Percentiles rank a stretch among this genome's conserved stretches.
Conservation (phyloP, 1,139 yeast species). For the Lizanozyma gosingica region DNA sequence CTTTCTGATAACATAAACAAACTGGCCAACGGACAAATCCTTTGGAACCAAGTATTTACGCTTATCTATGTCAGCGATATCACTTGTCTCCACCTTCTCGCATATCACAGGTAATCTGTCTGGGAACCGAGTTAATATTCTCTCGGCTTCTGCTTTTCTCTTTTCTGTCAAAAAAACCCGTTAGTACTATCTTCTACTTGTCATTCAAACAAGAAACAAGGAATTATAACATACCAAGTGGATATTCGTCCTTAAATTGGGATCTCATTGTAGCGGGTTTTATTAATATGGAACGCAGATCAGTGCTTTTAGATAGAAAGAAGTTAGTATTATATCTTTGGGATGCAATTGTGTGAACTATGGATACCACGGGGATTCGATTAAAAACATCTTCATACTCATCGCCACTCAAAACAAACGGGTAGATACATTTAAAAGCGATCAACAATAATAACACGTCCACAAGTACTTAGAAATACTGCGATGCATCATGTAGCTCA, state of each 20-base stretch:
- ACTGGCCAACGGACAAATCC: constrained; percentile 94
- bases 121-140: constrained; percentile 81
- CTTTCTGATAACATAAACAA: constrained; percentile 93
- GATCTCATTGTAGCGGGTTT: constrained; percentile 51
- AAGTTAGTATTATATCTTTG: too few species aligned
- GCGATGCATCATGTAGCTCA: too few species aligned
- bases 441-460: too few species aligned
- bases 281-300: too few species aligned
- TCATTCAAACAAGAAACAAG: constrained; percentile 5
- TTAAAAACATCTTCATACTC: too few species aligned
- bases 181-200: constrained; percentile 7
- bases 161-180: constrained; percentile 46
- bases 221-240: constrained; percentile 54
- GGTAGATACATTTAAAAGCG: too few species aligned
- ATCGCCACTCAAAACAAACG: too few species aligned
- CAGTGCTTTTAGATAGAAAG: too few species aligned
- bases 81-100: constrained; percentile 95
- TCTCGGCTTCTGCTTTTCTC: constrained; percentile 91
- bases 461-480: too few species aligned
- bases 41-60: constrained; percentile 94
- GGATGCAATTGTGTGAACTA: too few species aligned
- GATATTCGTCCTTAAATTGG: constrained; percentile 87
- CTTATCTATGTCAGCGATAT: constrained; percentile 92
- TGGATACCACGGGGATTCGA: too few species aligned
- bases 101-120: constrained; percentile 96